Evolutionary conservation across 805 yeast species (phyloP).

Genomic region (Metschnikowia borealis): DNA sequence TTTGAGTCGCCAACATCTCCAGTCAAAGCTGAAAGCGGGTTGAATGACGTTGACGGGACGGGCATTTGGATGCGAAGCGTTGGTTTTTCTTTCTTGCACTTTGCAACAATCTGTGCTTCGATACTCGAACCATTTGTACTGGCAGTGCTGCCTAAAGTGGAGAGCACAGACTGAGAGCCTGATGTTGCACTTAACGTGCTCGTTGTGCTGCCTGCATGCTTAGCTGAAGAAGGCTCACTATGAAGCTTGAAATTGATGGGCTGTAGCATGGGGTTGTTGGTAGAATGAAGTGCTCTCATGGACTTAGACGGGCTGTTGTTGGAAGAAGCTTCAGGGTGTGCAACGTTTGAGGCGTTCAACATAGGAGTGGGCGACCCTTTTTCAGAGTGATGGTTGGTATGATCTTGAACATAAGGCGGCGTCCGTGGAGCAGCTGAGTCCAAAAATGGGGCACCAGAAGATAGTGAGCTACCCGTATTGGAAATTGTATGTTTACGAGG

Average conservation of each 20-base stretch:
- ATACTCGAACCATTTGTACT: neutral
- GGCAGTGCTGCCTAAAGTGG: conserved; percentile 7
- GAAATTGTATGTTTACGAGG: conserved; percentile 40
- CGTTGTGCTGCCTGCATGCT: neutral
- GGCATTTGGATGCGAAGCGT: conserved; percentile 73
- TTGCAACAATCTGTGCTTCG: neutral
- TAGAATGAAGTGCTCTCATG: conserved; percentile 49
- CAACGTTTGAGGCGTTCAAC: conserved; percentile 5
- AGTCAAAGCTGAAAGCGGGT: conserved; percentile 36
- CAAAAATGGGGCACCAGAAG: conserved; percentile 2
- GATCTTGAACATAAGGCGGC: conserved; percentile 13
- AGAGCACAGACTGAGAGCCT: conserved; percentile 1
- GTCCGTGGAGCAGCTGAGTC: conserved; percentile 14
- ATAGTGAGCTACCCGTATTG: conserved; percentile 24
- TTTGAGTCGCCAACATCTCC: conserved; percentile 22
- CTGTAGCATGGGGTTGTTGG: conserved; percentile 46
- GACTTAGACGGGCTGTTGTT: conserved; percentile 38
- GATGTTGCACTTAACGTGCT: conserved; percentile 1
- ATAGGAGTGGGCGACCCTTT: conserved; percentile 29
- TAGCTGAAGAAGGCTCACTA: conserved; percentile 4
- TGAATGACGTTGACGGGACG: conserved; percentile 47
- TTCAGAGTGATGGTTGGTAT: neutral
- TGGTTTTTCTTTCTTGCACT: conserved; percentile 44
- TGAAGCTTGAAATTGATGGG: conserved; percentile 48
- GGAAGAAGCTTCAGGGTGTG: conserved; percentile 15